These are phyloP conservation scores for Kockiozyma suomiensis DNA, from an alignment of 805 yeast species.

Conservation along the genomic window DNA sequence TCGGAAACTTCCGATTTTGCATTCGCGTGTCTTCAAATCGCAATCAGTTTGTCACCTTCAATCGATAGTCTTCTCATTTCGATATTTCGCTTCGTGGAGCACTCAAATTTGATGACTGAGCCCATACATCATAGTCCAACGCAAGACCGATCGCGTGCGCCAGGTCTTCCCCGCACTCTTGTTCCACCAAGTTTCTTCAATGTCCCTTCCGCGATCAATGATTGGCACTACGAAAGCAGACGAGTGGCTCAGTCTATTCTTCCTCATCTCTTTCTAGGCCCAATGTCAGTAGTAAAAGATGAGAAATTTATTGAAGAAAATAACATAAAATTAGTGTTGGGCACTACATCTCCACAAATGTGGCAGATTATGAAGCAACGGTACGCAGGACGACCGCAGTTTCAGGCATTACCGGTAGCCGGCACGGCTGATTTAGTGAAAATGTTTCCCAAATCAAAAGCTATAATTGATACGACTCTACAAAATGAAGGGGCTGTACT, in stretches of 20 bases:
- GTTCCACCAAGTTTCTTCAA: conserved; percentile 40
- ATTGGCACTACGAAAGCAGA: conserved; percentile 42
- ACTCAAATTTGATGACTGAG: conserved; percentile 3
- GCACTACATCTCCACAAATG: conserved; percentile 21
- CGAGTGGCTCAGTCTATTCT: conserved; percentile 49
- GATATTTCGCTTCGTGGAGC: too few species aligned
- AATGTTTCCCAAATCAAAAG: conserved; percentile 17
- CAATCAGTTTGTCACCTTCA: too few species aligned
- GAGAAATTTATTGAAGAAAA: conserved; percentile 44
- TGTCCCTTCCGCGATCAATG: conserved; percentile 36
- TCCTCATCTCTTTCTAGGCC: conserved; percentile 52
- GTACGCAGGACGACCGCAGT: conserved; percentile 1
- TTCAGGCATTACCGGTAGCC: conserved; percentile 14
- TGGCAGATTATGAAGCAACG: conserved; percentile 18
- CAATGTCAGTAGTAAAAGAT: conserved; percentile 49
- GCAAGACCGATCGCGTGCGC: conserved; percentile 21
- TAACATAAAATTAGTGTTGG: conserved; percentile 40
- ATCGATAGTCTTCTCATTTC: too few species aligned
- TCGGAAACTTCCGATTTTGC: too few species aligned
- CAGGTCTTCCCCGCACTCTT: conserved; percentile 24
- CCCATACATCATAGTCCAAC: conserved; percentile 12
- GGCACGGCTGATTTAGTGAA: conserved; percentile 14
- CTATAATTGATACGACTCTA: conserved; percentile 17
- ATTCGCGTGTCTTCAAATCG: too few species aligned
- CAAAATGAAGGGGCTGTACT: conserved; percentile 27